phyloP scores from a whole-genome alignment of 108 stramenopile species.

The Seminavis robusta region DNA sequence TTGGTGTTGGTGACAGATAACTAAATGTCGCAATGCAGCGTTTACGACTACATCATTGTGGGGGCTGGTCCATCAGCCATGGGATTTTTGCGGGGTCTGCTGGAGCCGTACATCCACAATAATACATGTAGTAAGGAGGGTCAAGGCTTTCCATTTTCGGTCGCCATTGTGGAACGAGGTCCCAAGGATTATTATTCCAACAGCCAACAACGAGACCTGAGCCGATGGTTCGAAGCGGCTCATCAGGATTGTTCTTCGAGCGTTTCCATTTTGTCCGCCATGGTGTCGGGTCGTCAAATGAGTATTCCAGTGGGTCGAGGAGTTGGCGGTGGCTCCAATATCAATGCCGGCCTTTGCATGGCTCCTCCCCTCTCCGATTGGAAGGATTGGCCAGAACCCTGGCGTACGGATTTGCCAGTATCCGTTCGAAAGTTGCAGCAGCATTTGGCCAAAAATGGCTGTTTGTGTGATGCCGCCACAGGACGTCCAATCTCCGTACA shows the following conservation, averaged over 20 bases:
- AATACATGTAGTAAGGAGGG: background rate
- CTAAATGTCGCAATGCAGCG: no score
- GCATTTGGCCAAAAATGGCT: constrained; percentile 19
- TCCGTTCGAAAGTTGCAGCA: constrained; percentile 10
- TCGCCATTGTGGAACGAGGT: constrained; percentile 71
- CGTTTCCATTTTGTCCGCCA: constrained; percentile 6
- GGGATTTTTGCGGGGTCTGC: constrained; percentile 54
- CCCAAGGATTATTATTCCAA: background rate
- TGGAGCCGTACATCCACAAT: constrained; percentile 8
- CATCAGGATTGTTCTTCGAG: constrained; percentile 3
- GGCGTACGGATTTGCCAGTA: constrained; percentile 22
- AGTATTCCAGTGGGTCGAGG: constrained; percentile 59
- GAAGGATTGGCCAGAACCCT: constrained; percentile 49
- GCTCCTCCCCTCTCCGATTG: constrained; percentile 44
- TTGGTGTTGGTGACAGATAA: no score
- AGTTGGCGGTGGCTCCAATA: constrained; percentile 63
- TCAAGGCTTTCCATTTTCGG: constrained; percentile 18
- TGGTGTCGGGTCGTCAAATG: constrained; percentile 26
- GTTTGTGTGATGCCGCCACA: no score
- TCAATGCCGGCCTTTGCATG: constrained; percentile 63
- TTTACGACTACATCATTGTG: constrained; percentile 70
- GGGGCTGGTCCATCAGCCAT: constrained; percentile 74
- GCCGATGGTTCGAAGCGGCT: constrained; percentile 22
- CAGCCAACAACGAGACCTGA: constrained; percentile 7
- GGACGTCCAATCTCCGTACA: no score